Conservation (phyloP, 2,329 filamentous ascomycete species). For the Pyricularia grisea region DNA sequence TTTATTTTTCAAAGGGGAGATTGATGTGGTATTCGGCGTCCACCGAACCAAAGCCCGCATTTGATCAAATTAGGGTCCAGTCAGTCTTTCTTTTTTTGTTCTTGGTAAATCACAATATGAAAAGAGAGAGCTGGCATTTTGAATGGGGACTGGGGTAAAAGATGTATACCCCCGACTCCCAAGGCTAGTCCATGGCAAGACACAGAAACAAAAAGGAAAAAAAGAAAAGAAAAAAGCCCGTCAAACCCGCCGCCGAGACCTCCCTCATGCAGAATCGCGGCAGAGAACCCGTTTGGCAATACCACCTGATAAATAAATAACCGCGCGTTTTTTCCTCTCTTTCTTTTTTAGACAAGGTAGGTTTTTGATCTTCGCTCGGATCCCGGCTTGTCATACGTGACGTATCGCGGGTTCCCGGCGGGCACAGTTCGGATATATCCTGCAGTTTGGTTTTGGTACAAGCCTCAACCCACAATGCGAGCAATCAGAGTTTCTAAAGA, state of each 20-base stretch:
- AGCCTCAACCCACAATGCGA: background rate
- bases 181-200: background rate
- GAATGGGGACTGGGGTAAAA: background rate
- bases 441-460: background rate
- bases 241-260: background rate
- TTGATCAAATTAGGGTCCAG: background rate
- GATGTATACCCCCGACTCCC: background rate
- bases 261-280: background rate
- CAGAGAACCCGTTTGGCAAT: background rate
- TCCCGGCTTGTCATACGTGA: background rate
- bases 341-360: background rate
- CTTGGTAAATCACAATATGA: background rate
- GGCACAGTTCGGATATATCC: background rate
- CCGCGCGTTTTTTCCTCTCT: too few relatives aligned
- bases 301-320: background rate
- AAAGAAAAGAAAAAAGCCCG: too few relatives aligned
- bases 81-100: background rate
- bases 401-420: background rate
- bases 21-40: background rate
- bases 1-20: background rate
- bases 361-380: background rate
- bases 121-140: background rate
- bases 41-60: background rate
- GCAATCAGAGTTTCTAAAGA: too few relatives aligned
- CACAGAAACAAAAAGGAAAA: too few relatives aligned